Conservation (phyloP, 371 early-diverging fungal species). For the Phascolomyces articulosus region DNA sequence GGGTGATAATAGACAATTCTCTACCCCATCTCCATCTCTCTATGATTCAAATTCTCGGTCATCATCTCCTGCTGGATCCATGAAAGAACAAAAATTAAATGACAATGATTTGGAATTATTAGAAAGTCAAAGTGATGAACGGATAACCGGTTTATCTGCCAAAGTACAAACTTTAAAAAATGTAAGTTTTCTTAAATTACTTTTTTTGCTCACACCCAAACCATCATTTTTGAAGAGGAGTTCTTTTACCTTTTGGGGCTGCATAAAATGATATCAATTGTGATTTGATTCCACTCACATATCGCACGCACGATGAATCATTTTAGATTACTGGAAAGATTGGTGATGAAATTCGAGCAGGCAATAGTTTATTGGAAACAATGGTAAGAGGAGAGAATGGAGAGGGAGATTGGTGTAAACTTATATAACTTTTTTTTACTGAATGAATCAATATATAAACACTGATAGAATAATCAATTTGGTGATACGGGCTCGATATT, state of each 20-base stretch:
- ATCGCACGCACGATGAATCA: too few species aligned
- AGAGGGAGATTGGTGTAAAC: neutral
- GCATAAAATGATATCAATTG: neutral
- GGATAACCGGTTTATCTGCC: constrained; percentile 48
- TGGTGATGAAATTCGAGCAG: constrained; percentile 51
- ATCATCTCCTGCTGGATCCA: constrained; percentile 19
- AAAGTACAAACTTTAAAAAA: constrained; percentile 52
- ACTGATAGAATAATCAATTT: constrained; percentile 51
- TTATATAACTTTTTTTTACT: too few species aligned
- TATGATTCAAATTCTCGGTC: constrained; percentile 15
- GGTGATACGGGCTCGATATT: constrained; percentile 45
- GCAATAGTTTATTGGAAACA: constrained; percentile 47
- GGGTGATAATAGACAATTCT: constrained; percentile 23
- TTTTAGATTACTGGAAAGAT: constrained; percentile 53
- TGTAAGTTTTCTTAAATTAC: constrained; percentile 22
- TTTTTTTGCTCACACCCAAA: neutral
- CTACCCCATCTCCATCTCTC: constrained; percentile 30
- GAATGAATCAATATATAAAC: too few species aligned
- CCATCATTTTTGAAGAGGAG: too few species aligned
- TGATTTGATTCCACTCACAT: too few species aligned
- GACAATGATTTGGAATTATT: constrained; percentile 50
- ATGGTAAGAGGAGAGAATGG: constrained; percentile 31
- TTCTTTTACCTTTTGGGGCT: neutral
- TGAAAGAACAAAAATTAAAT: constrained; percentile 38
- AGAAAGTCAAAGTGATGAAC: constrained; percentile 54